Evolutionary conservation across 164 flowering plant genomes (phyloP).

Genomic region (Taxillus chinensis): DNA sequence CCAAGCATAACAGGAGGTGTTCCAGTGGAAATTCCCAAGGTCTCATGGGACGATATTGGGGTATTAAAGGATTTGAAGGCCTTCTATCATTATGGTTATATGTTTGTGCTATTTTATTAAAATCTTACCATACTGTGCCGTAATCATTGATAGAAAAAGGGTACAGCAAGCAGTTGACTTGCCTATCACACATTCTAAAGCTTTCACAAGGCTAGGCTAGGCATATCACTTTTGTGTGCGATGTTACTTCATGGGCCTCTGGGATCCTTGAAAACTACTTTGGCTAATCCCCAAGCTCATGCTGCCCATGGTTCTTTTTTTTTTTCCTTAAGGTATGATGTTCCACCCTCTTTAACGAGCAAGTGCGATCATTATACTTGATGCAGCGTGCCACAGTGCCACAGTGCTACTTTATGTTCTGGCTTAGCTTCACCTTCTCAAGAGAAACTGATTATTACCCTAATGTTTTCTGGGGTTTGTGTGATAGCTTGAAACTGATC

Average conservation of each 20-base stretch:
- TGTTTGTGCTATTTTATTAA: no score
- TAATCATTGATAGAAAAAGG: conserved; percentile 62
- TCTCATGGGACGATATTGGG: no score
- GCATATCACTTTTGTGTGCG: conserved; percentile 72
- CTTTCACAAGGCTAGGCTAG: conserved; percentile 68
- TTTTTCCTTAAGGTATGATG: conserved; percentile 67
- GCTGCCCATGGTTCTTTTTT: conserved; percentile 93
- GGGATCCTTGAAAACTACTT: conserved; percentile 97
- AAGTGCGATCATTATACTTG: no score
- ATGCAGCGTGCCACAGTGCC: no score
- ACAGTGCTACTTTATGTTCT: not conserved
- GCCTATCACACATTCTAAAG: conserved; percentile 81
- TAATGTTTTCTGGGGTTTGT: no score
- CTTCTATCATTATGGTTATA: no score
- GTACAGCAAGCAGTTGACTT: conserved; percentile 93
- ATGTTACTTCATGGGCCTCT: conserved; percentile 98
- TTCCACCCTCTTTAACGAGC: not conserved
- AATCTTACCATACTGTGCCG: no score
- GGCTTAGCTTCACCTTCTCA: not conserved
- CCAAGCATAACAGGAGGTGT: no score
- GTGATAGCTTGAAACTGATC: no score
- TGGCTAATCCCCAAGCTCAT: conserved; percentile 93
- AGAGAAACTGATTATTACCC: no score
- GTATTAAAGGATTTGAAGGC: no score
- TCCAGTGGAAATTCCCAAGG: no score